Percentiles rank a stretch among this genome's conserved stretches.
phyloP scores from a whole-genome alignment of 345 rosid species.

The Noccaea caerulescens region DNA sequence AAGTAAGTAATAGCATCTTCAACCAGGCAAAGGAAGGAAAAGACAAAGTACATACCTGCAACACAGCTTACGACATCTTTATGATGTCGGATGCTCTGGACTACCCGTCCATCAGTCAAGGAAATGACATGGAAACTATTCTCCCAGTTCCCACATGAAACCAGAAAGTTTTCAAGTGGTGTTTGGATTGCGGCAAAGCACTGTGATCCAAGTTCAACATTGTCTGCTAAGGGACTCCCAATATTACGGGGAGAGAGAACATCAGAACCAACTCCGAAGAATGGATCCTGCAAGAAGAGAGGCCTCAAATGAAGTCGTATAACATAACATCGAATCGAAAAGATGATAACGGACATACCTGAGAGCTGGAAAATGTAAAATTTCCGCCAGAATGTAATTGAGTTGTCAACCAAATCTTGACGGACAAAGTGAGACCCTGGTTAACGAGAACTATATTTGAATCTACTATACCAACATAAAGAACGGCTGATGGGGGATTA shows the following conservation, averaged over 20 bases:
- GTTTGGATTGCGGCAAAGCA: constrained; percentile 78
- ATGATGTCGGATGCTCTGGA: constrained; percentile 94
- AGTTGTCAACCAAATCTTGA: constrained; percentile 94
- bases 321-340: not conserved
- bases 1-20: constrained; percentile 1
- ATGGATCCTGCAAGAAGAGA: constrained; percentile 75
- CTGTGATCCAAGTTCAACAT: constrained; percentile 80
- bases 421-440: constrained; percentile 87
- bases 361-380: constrained; percentile 88
- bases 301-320: constrained; percentile 18
- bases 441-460: constrained; percentile 80
- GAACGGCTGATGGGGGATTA: constrained; percentile 68
- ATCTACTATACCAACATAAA: constrained; percentile 72
- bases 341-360: constrained; percentile 53
- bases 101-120: constrained; percentile 84
- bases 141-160: constrained; percentile 98
- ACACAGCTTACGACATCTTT: constrained; percentile 97
- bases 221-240: constrained; percentile 84
- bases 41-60: constrained; percentile 65
- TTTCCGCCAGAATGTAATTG: constrained; percentile 93
- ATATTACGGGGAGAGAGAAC: constrained; percentile 83
- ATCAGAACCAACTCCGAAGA: constrained; percentile 93
- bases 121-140: constrained; percentile 93
- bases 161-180: constrained; percentile 74
- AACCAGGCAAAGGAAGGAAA: constrained; percentile 19